Percentiles rank a stretch among this genome's conserved stretches.
These are phyloP conservation scores for Ogataea ramenticola DNA, from an alignment of 805 yeast species.

Conservation along the genomic window DNA sequence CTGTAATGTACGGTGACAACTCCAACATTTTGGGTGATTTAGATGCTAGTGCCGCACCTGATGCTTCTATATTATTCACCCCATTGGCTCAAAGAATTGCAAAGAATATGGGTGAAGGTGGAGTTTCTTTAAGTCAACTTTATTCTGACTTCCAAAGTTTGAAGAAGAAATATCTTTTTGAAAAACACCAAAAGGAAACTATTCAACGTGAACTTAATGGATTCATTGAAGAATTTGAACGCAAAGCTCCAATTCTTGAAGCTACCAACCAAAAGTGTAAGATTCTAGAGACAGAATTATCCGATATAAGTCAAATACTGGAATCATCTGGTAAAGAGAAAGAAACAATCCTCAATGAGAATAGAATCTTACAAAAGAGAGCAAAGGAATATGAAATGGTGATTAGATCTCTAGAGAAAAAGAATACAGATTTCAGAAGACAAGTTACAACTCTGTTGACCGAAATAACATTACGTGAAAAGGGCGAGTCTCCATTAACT, in stretches of 20 bases:
- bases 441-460: slow-evolving; percentile 74
- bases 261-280: slow-evolving; percentile 56
- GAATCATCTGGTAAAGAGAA: slow-evolving; percentile 46
- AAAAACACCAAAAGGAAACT: slow-evolving; percentile 61
- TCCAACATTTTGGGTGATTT: slow-evolving; percentile 10
- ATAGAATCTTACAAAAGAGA: slow-evolving; percentile 20
- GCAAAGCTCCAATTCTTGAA: slow-evolving; percentile 67
- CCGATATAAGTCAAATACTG: slow-evolving; percentile 45
- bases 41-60: slow-evolving; percentile 6
- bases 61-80: slow-evolving; percentile 29
- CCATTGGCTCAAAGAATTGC: slow-evolving; percentile 55
- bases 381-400: slow-evolving; percentile 40
- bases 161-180: slow-evolving; percentile 60
- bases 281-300: slow-evolving; percentile 47
- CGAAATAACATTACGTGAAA: slow-evolving; percentile 52
- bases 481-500: slow-evolving; percentile 54
- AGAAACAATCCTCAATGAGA: slow-evolving; percentile 10
- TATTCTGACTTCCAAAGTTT: slow-evolving; percentile 58
- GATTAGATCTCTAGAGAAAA: slow-evolving; percentile 40
- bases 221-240: slow-evolving; percentile 70
- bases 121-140: slow-evolving; percentile 59
- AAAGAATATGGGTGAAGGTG: slow-evolving; percentile 32
- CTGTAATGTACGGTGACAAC: slow-evolving; percentile 1
- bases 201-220: slow-evolving; percentile 65
- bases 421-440: slow-evolving; percentile 66